Percentiles rank a stretch among this genome's conserved stretches.
These are phyloP conservation scores for Curvularia lunata DNA, from an alignment of 2,329 filamentous ascomycete genomes.

Conservation along the genomic window DNA sequence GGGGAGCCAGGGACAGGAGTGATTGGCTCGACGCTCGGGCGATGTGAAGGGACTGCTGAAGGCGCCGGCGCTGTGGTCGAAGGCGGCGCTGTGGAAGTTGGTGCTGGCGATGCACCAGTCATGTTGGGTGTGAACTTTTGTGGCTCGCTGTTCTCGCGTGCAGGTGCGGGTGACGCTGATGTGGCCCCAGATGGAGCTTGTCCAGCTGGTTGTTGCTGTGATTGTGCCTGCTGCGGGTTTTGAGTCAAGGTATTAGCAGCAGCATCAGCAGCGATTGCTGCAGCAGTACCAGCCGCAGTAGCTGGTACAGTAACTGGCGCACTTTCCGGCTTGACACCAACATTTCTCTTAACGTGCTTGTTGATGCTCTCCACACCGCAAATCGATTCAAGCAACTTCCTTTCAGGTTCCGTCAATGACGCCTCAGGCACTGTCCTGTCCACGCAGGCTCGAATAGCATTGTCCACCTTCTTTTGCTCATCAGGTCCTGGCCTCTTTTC, in stretches of 20 bases:
- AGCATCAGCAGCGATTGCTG: constrained; percentile 44
- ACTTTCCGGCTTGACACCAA: constrained; percentile 19
- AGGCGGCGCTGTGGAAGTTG: constrained; percentile 5
- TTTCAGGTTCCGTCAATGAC: constrained; percentile 35
- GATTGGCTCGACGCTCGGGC: constrained; percentile 47
- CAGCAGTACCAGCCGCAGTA: constrained; percentile 36
- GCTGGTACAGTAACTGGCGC: constrained; percentile 15
- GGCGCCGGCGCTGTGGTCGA: constrained; percentile 18
- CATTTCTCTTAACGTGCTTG: constrained; percentile 23
- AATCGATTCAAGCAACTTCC: constrained; percentile 34
- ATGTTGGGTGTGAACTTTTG: constrained; percentile 41
- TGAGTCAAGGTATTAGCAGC: constrained; percentile 29
- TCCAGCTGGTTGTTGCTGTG: constrained; percentile 2
- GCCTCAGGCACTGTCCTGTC: constrained; percentile 32
- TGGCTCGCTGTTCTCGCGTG: constrained; percentile 22
- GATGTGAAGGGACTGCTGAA: constrained; percentile 25
- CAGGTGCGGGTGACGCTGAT: constrained; percentile 10
- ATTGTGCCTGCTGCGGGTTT: constrained; percentile 2
- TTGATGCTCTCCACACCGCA: constrained; percentile 28
- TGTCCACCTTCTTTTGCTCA: constrained; percentile 41
- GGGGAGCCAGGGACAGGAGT: constrained; percentile 47
- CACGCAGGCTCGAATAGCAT: constrained; percentile 42
- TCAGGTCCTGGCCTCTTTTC: constrained; percentile 30
- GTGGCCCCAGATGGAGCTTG: constrained; percentile 7
- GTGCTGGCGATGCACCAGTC: constrained; percentile 23